These are phyloP conservation scores for Epichloe amarillans DNA, from an alignment of 2,329 filamentous ascomycete genomes.

Conservation along the genomic window DNA sequence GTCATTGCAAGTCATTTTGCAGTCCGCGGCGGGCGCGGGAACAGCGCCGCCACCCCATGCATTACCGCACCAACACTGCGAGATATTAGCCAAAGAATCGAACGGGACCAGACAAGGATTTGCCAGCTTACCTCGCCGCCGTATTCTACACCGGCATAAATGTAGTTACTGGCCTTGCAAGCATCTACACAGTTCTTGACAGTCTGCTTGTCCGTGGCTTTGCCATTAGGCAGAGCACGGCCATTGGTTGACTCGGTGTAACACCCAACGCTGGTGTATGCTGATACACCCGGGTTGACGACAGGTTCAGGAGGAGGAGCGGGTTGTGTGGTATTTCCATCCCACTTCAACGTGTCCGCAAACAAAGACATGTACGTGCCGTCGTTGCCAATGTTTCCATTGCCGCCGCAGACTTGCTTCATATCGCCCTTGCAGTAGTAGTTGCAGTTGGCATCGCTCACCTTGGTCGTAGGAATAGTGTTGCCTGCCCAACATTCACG, in stretches of 20 bases:
- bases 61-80: conserved; percentile 25
- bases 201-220: conserved; percentile 14
- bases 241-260: conserved; percentile 21
- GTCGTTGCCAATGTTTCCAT: conserved; percentile 22
- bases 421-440: conserved; percentile 35
- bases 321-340: conserved; percentile 15
- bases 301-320: conserved; percentile 11
- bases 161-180: conserved; percentile 16
- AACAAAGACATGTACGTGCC: conserved; percentile 36
- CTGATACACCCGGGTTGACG: conserved; percentile 25
- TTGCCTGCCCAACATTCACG: conserved; percentile 43
- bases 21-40: conserved; percentile 17
- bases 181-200: conserved; percentile 21
- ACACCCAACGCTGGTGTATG: conserved; percentile 24
- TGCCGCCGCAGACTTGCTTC: conserved; percentile 40
- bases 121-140: conserved; percentile 20
- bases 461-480: conserved; percentile 28
- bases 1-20: conserved; percentile 22
- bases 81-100: background rate
- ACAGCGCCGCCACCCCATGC: conserved; percentile 14
- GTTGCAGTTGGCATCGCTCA: conserved; percentile 35
- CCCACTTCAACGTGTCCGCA: conserved; percentile 19
- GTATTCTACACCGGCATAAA: conserved; percentile 25
- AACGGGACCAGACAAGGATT: background rate
- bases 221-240: conserved; percentile 19